These are phyloP conservation scores for Fusarium xyrophilum DNA, from an alignment of 2,329 filamentous ascomycete species.

Conservation along the genomic window DNA sequence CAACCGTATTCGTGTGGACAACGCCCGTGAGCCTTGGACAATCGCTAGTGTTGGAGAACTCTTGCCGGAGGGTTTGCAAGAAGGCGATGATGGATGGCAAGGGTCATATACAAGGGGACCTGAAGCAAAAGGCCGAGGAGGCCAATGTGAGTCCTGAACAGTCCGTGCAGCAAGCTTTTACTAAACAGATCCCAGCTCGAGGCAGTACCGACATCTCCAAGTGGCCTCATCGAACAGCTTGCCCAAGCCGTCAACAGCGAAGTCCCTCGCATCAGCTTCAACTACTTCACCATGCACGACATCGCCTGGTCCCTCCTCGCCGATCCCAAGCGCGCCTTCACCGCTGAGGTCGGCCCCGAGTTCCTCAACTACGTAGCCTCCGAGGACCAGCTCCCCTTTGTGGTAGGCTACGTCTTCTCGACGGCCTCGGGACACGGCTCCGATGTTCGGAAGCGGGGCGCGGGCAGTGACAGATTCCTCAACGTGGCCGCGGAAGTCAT, in stretches of 20 bases:
- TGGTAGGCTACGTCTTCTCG: constrained; percentile 45
- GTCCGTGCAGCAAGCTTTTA: not conserved
- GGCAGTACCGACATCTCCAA: not conserved
- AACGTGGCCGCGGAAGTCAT: not conserved
- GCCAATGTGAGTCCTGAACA: not conserved
- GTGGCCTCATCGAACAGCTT: constrained; percentile 5
- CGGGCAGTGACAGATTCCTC: not conserved
- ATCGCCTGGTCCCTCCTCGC: not conserved
- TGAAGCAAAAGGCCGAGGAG: constrained; percentile 1
- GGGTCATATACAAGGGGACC: not conserved
- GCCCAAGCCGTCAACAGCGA: constrained; percentile 8
- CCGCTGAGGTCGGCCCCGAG: not conserved
- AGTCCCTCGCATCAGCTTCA: constrained; percentile 3
- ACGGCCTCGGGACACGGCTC: constrained; percentile 15
- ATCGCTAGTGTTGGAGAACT: not conserved
- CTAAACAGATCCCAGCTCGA: not conserved
- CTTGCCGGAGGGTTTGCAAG: not conserved
- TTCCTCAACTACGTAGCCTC: constrained; percentile 1
- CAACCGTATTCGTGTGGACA: not conserved
- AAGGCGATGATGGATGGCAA: constrained; percentile 7
- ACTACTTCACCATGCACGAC: constrained; percentile 27
- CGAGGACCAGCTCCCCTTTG: constrained; percentile 4
- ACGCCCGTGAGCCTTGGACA: constrained; percentile 4
- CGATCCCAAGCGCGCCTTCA: constrained; percentile 6
- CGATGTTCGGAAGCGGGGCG: not conserved